phyloP scores from a whole-genome alignment of 352 stramenopile species.

The Phytophthora uliginosa region DNA sequence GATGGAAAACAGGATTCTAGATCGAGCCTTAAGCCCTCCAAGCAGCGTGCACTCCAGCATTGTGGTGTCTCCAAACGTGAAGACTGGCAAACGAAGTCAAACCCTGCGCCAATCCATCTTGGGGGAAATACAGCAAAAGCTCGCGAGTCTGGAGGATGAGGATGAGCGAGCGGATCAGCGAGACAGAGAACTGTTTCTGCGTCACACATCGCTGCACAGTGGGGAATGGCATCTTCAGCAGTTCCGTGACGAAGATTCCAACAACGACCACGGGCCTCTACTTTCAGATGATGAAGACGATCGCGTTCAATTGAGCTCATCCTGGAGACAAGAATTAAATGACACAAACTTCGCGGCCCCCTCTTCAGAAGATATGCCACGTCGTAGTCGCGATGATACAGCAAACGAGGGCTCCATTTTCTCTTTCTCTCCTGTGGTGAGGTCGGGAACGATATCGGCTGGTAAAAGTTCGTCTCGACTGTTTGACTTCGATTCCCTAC shows the following conservation, averaged over 20 bases:
- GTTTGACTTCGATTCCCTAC: conserved; percentile 71
- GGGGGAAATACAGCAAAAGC: conserved; percentile 58
- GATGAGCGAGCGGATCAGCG: conserved; percentile 43
- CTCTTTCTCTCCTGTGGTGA: conserved; percentile 27
- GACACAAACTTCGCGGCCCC: neutral
- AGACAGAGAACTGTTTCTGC: conserved; percentile 51
- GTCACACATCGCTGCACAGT: conserved; percentile 47
- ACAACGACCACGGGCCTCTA: conserved; percentile 1
- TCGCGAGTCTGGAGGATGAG: conserved; percentile 52
- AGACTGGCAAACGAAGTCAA: conserved; percentile 4
- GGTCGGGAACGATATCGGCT: neutral
- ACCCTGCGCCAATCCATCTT: conserved; percentile 46
- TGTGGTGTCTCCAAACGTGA: neutral
- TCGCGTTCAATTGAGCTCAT: conserved; percentile 29
- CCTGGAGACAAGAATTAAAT: conserved; percentile 29
- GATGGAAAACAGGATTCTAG: neutral
- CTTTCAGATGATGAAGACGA: conserved; percentile 28
- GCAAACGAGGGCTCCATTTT: conserved; percentile 39
- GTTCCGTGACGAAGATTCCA: conserved; percentile 20
- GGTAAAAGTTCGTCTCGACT: conserved; percentile 23
- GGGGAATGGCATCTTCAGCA: conserved; percentile 45
- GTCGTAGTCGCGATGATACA: neutral
- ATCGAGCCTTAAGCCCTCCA: conserved; percentile 5
- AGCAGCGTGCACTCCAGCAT: conserved; percentile 7
- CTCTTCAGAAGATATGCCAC: neutral